A percentile compares a stretch with the other conserved stretches of the same genome.
These are phyloP conservation scores for Casuarina glauca DNA, from an alignment of 306 rosid species.

Conservation along the genomic window DNA sequence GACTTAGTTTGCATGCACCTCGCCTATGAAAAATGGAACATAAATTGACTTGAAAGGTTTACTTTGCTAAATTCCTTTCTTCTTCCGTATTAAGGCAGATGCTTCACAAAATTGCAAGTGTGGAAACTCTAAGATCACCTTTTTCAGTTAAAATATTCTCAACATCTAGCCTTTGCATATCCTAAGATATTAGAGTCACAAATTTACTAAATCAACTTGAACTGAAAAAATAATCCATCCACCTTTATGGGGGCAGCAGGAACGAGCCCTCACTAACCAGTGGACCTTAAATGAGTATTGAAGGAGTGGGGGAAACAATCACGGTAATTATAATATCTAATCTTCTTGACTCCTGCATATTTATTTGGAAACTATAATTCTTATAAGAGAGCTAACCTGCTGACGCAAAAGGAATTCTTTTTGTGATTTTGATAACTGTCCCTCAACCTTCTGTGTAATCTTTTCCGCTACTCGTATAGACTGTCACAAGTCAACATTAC, in stretches of 20 bases:
- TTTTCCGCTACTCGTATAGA: slow-evolving; percentile 99
- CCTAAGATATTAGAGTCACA: background rate
- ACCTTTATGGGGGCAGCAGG: background rate
- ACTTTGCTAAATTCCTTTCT: background rate
- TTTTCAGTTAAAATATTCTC: background rate
- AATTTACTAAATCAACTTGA: background rate
- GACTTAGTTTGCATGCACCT: background rate
- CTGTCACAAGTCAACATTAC: slow-evolving; percentile 49
- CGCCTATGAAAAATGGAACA: background rate
- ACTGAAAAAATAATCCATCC: background rate
- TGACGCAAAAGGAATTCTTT: slow-evolving; percentile 97
- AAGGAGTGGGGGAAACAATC: background rate
- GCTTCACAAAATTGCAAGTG: background rate
- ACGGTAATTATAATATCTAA: background rate
- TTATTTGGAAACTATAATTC: background rate
- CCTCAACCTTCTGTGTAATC: slow-evolving; percentile 98
- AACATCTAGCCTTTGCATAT: background rate
- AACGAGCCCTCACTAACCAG: background rate
- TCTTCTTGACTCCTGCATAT: background rate
- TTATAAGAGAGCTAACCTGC: slow-evolving; percentile 64
- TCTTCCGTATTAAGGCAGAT: background rate
- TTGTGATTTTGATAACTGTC: slow-evolving; percentile 95
- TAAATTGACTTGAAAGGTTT: background rate
- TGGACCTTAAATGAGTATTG: background rate
- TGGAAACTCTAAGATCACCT: background rate